Conservation (phyloP, 2,329 filamentous ascomycete species). For the Trematosphaeria pertusa region DNA sequence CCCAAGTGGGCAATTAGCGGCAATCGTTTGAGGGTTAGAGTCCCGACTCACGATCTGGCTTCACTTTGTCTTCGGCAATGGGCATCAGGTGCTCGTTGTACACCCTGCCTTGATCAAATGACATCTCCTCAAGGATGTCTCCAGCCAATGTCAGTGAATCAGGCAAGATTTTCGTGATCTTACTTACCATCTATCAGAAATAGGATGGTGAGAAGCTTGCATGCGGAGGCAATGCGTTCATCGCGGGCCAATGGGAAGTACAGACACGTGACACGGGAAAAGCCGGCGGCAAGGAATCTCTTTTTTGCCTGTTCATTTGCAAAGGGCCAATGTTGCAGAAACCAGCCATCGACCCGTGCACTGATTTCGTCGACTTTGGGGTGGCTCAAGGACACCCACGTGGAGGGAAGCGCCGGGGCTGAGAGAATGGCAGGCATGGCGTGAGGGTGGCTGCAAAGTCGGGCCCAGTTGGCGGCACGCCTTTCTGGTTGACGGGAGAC, state of each 20-base stretch:
- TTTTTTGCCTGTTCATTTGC: conserved; percentile 32
- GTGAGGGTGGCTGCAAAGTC: too few relatives aligned
- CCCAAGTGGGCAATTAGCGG: not conserved
- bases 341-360: conserved; percentile 51
- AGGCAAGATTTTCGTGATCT: not conserved
- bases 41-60: conserved; percentile 40
- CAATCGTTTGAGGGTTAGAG: not conserved
- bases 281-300: conserved; percentile 46
- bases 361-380: too few relatives aligned
- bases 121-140: conserved; percentile 55
- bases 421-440: too few relatives aligned
- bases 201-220: conserved; percentile 49
- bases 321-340: conserved; percentile 51
- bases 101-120: conserved; percentile 46
- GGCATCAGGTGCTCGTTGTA: conserved; percentile 51
- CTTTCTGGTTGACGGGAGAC: too few relatives aligned
- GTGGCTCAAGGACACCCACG: too few relatives aligned
- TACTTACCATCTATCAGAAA: conserved; percentile 54
- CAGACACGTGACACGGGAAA: conserved; percentile 48
- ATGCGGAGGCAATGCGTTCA: conserved; percentile 44
- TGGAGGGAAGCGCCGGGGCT: too few relatives aligned
- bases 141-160: not conserved
- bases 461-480: too few relatives aligned
- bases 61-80: conserved; percentile 39
- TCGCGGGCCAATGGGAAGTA: conserved; percentile 49